phyloP scores from a whole-genome alignment of 495 filamentous ascomycete species.

The Lasiosphaeria miniovina region DNA sequence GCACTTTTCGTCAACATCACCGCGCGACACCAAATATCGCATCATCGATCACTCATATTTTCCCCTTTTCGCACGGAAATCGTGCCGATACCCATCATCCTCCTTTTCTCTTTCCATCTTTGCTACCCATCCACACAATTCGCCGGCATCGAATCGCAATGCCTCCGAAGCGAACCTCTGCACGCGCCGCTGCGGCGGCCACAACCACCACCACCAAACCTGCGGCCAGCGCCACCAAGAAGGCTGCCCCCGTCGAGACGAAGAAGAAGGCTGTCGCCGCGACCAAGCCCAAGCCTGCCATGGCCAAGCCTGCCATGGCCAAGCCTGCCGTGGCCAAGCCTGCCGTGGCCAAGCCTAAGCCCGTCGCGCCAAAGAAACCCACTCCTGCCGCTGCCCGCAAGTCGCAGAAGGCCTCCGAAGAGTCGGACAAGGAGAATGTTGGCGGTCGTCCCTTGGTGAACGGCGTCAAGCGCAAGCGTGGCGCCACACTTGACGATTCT shows the following conservation, averaged over 20 bases:
- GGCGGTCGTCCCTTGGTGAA: not conserved
- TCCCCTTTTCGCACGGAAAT: not conserved
- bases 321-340: not conserved
- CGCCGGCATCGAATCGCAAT: conserved; percentile 10
- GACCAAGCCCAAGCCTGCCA: conserved; percentile 17
- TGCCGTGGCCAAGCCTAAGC: not conserved
- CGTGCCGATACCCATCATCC: too few relatives aligned
- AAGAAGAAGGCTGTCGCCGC: conserved; percentile 11
- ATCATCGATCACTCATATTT: not conserved
- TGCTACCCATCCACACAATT: not conserved
- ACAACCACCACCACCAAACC: conserved; percentile 6
- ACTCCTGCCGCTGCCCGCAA: conserved; percentile 45
- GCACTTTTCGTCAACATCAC: not conserved
- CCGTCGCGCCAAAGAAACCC: conserved; percentile 10
- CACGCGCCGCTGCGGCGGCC: conserved; percentile 14
- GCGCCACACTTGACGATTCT: not conserved
- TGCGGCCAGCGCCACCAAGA: conserved; percentile 38
- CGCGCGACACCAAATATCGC: not conserved
- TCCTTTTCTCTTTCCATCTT: not conserved
- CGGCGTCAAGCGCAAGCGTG: conserved; percentile 15
- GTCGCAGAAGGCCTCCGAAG: conserved; percentile 5
- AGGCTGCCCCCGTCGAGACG: not conserved
- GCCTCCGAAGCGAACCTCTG: conserved; percentile 29
- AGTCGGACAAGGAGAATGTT: conserved; percentile 18
- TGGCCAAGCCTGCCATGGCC: conserved; percentile 16